A percentile compares a stretch with the other conserved stretches of the same genome.
Evolutionary conservation across 345 rosid species (phyloP).

Genomic region (Pugionium dolabratum): DNA sequence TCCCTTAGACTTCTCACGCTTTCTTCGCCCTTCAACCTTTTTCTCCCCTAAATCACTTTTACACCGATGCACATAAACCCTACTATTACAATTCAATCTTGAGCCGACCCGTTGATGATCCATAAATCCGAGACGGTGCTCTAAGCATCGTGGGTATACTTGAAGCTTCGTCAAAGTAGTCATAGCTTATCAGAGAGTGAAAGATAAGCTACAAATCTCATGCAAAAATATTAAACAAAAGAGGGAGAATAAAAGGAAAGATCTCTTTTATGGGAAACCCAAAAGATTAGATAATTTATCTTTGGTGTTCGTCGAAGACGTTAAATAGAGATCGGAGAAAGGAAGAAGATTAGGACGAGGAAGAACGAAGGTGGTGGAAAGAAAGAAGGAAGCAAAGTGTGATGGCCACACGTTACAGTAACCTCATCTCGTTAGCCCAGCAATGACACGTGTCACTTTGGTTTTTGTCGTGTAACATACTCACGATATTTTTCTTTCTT

Average conservation of each 20-base stretch:
- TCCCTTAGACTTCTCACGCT: slow-evolving; percentile 41
- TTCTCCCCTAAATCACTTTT: slow-evolving; percentile 47
- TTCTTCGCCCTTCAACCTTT: slow-evolving; percentile 38
- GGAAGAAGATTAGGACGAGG: slow-evolving; percentile 19
- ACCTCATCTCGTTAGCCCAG: slow-evolving; percentile 54
- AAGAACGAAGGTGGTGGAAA: slow-evolving; percentile 13
- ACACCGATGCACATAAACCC: slow-evolving; percentile 43
- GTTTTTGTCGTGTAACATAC: slow-evolving; percentile 17
- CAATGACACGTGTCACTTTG: slow-evolving; percentile 52
- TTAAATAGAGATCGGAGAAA: slow-evolving; percentile 33
- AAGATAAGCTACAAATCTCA: slow-evolving; percentile 29
- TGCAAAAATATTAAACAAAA: slow-evolving; percentile 30
- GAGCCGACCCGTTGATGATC: slow-evolving; percentile 44
- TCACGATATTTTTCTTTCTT: slow-evolving; percentile 19
- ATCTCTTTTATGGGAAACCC: slow-evolving; percentile 7
- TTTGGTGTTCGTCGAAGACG: slow-evolving; percentile 11
- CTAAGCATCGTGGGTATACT: slow-evolving; percentile 49
- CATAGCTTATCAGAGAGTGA: slow-evolving; percentile 41
- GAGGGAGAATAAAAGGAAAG: not conserved
- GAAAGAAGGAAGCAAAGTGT: slow-evolving; percentile 49
- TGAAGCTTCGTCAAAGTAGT: slow-evolving; percentile 56
- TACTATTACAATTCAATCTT: slow-evolving; percentile 40
- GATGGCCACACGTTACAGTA: slow-evolving; percentile 88
- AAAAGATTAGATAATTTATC: slow-evolving; percentile 8
- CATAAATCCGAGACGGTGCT: slow-evolving; percentile 40